These are phyloP conservation scores for Fennellomyces sp. DNA, from an alignment of 371 early-diverging fungal genomes.

Conservation along the genomic window DNA sequence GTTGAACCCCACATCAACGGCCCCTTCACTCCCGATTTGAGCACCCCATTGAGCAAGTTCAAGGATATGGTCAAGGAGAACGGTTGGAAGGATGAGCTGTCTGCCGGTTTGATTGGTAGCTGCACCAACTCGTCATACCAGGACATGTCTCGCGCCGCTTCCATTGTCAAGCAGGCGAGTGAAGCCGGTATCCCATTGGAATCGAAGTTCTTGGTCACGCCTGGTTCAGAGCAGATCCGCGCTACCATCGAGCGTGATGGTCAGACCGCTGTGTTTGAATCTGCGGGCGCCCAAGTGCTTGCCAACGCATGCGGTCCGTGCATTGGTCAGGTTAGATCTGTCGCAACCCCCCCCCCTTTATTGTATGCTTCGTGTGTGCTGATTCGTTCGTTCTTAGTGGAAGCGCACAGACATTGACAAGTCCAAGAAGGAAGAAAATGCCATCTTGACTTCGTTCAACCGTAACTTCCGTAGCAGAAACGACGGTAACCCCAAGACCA, in stretches of 20 bases:
- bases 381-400: conserved; percentile 66
- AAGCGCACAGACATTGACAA: conserved; percentile 78
- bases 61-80: conserved; percentile 74
- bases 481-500: conserved; percentile 93
- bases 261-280: conserved; percentile 76
- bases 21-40: conserved; percentile 95
- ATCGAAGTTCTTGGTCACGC: conserved; percentile 88
- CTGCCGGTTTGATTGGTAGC: conserved; percentile 90
- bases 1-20: conserved; percentile 97
- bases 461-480: conserved; percentile 96
- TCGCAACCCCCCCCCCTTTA: too few relatives aligned
- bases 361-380: not conserved
- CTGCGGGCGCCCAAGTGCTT: conserved; percentile 86
- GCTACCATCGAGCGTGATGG: conserved; percentile 97
- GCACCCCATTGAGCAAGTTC: conserved; percentile 88
- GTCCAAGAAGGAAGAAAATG: conserved; percentile 70
- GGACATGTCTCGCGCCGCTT: conserved; percentile 93
- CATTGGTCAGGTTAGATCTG: conserved; percentile 77
- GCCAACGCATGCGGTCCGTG: conserved; percentile 92
- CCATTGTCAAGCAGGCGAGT: conserved; percentile 83
- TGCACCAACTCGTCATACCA: conserved; percentile 97
- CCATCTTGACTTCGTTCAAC: conserved; percentile 95
- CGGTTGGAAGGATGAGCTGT: conserved; percentile 87
- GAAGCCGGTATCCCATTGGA: conserved; percentile 81
- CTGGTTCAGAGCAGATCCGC: conserved; percentile 96